Percentiles rank a stretch among this genome's conserved stretches.
Evolutionary conservation across 352 stramenopile species (phyloP).

Genomic region (Pythium folliculosum): DNA sequence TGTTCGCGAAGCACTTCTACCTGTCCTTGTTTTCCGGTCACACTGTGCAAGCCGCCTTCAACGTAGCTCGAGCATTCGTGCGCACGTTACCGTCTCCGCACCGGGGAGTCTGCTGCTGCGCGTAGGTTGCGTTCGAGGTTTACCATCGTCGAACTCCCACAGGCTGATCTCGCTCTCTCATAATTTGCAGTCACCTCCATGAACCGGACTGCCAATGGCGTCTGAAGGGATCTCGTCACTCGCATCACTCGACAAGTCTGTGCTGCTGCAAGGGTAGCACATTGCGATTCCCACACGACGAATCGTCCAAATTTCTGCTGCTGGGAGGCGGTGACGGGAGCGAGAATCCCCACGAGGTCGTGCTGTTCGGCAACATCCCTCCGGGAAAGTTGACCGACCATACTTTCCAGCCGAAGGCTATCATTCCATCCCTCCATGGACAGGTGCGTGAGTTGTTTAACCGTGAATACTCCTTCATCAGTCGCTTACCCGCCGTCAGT

Average conservation of each 20-base stretch:
- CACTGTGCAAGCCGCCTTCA: conserved; percentile 70
- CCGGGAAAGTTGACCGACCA: conserved; percentile 61
- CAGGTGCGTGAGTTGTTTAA: conserved; percentile 31
- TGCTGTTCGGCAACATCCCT: conserved; percentile 70
- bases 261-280: conserved; percentile 75
- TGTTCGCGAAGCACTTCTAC: conserved; percentile 89
- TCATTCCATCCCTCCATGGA: conserved; percentile 79
- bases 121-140: conserved; percentile 41
- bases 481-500: conserved; percentile 29
- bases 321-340: conserved; percentile 39
- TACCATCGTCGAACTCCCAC: background rate
- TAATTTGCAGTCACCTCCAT: conserved; percentile 58
- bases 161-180: too few species aligned
- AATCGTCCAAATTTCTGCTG: conserved; percentile 83
- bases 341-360: conserved; percentile 51
- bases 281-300: conserved; percentile 70
- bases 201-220: conserved; percentile 70
- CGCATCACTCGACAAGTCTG: conserved; percentile 54
- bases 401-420: conserved; percentile 46
- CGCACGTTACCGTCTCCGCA: conserved; percentile 58
- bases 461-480: background rate
- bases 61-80: conserved; percentile 73
- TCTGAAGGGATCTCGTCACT: conserved; percentile 56
- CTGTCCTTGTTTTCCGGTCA: conserved; percentile 75
- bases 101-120: conserved; percentile 72